Conservation (phyloP, 345 rosid species). For the Syzygium oleosum region DNA sequence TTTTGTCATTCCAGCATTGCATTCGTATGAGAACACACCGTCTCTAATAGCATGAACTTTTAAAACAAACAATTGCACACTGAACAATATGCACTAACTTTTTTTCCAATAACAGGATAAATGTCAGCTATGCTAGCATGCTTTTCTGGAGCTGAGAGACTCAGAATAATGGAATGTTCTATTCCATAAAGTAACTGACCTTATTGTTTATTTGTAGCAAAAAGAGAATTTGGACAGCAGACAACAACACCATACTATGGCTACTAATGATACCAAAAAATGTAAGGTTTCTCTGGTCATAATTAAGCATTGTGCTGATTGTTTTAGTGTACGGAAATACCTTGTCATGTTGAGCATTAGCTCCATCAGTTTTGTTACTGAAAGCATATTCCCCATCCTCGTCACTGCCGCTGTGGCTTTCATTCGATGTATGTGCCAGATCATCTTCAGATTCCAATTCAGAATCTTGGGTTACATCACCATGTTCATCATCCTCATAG, state of each 20-base stretch:
- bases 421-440: conserved; percentile 34
- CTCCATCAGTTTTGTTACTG: conserved; percentile 36
- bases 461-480: conserved; percentile 39
- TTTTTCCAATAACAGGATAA: not conserved
- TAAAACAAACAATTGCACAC: not conserved
- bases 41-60: not conserved
- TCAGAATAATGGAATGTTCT: not conserved
- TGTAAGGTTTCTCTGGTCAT: not conserved
- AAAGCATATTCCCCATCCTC: conserved; percentile 30
- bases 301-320: not conserved
- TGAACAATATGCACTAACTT: not conserved
- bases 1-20: not conserved
- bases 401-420: conserved; percentile 35
- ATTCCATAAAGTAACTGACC: not conserved
- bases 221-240: not conserved
- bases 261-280: not conserved
- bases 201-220: not conserved
- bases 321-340: not conserved
- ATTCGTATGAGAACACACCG: not conserved
- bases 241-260: not conserved
- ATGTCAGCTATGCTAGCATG: not conserved
- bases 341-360: conserved; percentile 1
- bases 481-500: conserved; percentile 55
- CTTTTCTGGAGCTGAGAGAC: not conserved
- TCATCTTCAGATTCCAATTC: conserved; percentile 52